These are phyloP conservation scores for Mortierella sp. DNA, from an alignment of 371 early-diverging fungal genomes.

Conservation along the genomic window DNA sequence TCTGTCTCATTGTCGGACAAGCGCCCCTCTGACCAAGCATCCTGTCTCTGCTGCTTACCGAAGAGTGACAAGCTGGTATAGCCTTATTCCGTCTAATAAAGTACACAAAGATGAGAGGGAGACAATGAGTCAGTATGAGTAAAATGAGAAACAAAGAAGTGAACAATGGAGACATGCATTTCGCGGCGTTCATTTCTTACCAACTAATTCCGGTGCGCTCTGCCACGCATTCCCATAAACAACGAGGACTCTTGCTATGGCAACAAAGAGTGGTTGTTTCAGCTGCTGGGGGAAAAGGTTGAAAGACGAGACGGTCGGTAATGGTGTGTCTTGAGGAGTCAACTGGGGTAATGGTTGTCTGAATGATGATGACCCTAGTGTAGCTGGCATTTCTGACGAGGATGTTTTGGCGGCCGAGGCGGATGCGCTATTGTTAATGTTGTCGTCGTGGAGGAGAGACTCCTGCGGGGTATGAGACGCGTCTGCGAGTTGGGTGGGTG, in stretches of 20 bases:
- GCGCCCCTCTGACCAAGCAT: background rate
- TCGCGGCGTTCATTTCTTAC: conserved; percentile 21
- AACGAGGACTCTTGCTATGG: conserved; percentile 45
- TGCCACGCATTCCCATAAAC: conserved; percentile 57
- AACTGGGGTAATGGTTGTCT: conserved; percentile 32
- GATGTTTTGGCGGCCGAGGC: background rate
- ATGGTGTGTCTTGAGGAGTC: conserved; percentile 25
- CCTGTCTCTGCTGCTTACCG: conserved; percentile 29
- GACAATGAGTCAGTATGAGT: background rate
- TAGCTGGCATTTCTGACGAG: background rate
- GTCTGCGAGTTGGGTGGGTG: background rate
- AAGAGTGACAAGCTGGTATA: conserved; percentile 50
- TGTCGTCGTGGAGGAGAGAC: background rate
- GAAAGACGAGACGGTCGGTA: conserved; percentile 42
- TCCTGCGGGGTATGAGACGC: conserved; percentile 4
- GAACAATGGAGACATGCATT: background rate
- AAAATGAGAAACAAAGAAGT: background rate
- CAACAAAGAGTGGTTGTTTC: conserved; percentile 49
- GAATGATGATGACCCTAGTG: conserved; percentile 7
- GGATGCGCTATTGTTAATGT: background rate
- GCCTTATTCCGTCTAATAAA: conserved; percentile 44
- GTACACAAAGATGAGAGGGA: background rate
- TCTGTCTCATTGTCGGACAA: background rate
- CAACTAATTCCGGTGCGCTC: conserved; percentile 52
- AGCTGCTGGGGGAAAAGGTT: conserved; percentile 44